These are phyloP conservation scores for Biancaea sappan DNA, from an alignment of 306 rosid species.

Conservation along the genomic window DNA sequence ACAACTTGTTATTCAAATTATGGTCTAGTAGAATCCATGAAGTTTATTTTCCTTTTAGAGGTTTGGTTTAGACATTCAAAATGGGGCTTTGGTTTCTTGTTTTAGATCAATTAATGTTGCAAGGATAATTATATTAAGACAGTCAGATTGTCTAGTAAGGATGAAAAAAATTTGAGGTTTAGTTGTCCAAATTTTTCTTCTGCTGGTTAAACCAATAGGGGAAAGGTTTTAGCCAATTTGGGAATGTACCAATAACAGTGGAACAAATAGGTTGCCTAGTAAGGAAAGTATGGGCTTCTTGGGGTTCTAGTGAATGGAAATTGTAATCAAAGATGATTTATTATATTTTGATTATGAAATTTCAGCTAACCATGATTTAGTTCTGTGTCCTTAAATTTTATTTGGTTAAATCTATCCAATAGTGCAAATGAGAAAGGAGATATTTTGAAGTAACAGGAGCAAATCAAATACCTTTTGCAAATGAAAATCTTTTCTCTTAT, in stretches of 20 bases:
- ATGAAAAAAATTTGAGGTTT: background rate
- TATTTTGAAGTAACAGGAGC: background rate
- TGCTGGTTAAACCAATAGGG: background rate
- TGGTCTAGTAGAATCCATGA: background rate
- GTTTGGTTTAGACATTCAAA: constrained; percentile 27
- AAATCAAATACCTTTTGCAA: background rate
- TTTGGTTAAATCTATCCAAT: background rate
- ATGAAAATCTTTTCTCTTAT: background rate
- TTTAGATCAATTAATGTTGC: background rate
- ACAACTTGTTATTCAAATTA: constrained; percentile 26
- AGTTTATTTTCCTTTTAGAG: background rate
- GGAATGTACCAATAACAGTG: background rate
- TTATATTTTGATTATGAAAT: background rate
- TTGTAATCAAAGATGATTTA: background rate
- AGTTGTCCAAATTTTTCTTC: background rate
- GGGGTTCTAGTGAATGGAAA: background rate
- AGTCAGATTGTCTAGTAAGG: background rate
- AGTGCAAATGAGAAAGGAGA: background rate
- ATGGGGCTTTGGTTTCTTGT: background rate
- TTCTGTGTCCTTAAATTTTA: background rate
- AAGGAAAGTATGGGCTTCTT: background rate
- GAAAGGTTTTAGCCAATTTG: background rate
- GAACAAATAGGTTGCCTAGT: background rate
- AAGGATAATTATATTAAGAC: background rate
- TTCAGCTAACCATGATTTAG: background rate